Evolutionary conservation across 768 basidiomycete genomes (phyloP).

Genomic region (Cyathus striatus): DNA sequence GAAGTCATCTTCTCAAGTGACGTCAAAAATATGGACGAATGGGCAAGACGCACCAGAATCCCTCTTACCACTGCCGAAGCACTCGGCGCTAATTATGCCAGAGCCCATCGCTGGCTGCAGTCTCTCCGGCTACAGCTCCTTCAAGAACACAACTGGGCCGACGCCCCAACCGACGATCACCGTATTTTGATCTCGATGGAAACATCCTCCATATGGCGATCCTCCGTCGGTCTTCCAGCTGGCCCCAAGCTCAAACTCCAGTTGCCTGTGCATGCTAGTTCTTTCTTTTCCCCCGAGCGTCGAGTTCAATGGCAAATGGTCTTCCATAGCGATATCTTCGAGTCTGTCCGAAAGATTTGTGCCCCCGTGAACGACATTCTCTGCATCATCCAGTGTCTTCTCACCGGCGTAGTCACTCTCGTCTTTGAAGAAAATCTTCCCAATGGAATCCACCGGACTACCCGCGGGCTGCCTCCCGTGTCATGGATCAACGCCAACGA

Average conservation of each 20-base stretch:
- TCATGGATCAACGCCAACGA: constrained; percentile 76
- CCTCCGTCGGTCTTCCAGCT: constrained; percentile 68
- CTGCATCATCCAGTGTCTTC: constrained; percentile 64
- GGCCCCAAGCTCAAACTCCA: constrained; percentile 70
- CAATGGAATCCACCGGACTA: constrained; percentile 67
- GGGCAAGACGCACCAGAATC: constrained; percentile 75
- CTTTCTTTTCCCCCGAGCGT: constrained; percentile 82
- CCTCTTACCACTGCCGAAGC: constrained; percentile 82
- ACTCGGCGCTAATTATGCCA: constrained; percentile 74
- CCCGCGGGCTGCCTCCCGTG: constrained; percentile 71
- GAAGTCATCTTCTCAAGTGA: constrained; percentile 78
- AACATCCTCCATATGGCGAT: constrained; percentile 73
- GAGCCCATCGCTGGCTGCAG: constrained; percentile 73
- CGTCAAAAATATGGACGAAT: constrained; percentile 77
- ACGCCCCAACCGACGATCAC: constrained; percentile 50
- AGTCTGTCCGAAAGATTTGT: constrained; percentile 62
- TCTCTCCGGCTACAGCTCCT: constrained; percentile 59
- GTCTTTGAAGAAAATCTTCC: constrained; percentile 73
- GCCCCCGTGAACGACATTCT: constrained; percentile 68
- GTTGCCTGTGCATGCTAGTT: constrained; percentile 73
- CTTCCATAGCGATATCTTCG: constrained; percentile 75
- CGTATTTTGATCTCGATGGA: constrained; percentile 80
- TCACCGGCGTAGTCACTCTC: constrained; percentile 67
- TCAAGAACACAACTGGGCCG: constrained; percentile 66
- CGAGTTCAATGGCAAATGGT: constrained; percentile 90